Percentiles rank a stretch among this genome's conserved stretches.
These are phyloP conservation scores for Tolypocladium tundrense DNA, from an alignment of 2,329 filamentous ascomycete genomes.

Conservation along the genomic window DNA sequence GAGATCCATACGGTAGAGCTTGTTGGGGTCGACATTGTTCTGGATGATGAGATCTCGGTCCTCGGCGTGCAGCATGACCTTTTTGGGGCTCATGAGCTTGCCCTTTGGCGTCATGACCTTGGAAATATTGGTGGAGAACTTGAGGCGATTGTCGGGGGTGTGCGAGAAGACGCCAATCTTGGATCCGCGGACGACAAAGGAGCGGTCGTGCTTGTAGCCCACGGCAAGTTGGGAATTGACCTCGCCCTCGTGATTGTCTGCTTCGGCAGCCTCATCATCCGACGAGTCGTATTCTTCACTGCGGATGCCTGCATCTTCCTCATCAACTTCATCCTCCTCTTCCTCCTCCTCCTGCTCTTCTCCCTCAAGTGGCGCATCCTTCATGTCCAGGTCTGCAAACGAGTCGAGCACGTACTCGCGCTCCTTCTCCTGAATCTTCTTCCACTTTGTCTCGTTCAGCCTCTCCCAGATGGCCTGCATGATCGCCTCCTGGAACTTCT, in stretches of 20 bases:
- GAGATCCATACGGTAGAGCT: conserved; percentile 92
- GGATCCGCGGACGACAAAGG: conserved; percentile 91
- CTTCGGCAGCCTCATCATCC: conserved; percentile 63
- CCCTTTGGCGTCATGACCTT: conserved; percentile 86
- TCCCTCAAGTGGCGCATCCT: conserved; percentile 52
- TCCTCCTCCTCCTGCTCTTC: conserved; percentile 45
- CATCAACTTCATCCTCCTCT: conserved; percentile 49
- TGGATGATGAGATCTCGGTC: conserved; percentile 86
- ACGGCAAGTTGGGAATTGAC: conserved; percentile 91
- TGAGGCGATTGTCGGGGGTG: conserved; percentile 79
- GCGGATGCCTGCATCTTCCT: conserved; percentile 53
- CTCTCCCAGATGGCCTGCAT: conserved; percentile 98
- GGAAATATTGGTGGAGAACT: conserved; percentile 95
- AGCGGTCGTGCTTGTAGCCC: conserved; percentile 92
- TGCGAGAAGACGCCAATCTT: conserved; percentile 99
- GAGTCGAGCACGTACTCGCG: conserved; percentile 91
- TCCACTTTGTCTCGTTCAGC: conserved; percentile 88
- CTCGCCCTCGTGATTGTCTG: conserved; percentile 64
- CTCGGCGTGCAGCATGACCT: conserved; percentile 91
- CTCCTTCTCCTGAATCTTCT: conserved; percentile 83
- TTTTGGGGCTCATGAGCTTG: conserved; percentile 84
- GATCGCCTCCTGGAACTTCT: conserved; percentile 83
- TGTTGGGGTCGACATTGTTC: conserved; percentile 73
- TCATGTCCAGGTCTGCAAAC: conserved; percentile 89
- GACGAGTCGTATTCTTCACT: conserved; percentile 61